Evolutionary conservation across 148 eudicot species (phyloP).

Genomic region (Rheum nobile): DNA sequence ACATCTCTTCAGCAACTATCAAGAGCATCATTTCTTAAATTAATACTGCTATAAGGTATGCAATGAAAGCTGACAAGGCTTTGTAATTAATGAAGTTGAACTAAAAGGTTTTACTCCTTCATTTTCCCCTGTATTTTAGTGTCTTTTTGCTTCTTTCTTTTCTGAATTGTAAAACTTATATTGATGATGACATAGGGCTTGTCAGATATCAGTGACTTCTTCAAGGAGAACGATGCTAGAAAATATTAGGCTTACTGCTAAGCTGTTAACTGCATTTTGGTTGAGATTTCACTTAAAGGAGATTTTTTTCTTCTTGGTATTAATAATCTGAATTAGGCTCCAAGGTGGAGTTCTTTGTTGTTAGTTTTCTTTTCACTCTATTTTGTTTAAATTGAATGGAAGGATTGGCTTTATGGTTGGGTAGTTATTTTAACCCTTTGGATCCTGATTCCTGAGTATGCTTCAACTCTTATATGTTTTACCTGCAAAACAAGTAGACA

Average conservation of each 20-base stretch:
- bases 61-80: neutral
- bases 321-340: neutral
- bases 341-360: neutral
- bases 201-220: neutral
- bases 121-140: neutral
- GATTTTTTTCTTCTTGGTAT: neutral
- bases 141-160: neutral
- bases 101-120: neutral
- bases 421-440: neutral
- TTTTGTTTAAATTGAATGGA: neutral
- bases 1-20: neutral
- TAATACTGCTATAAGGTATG: neutral
- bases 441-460: neutral
- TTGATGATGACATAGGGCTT: neutral
- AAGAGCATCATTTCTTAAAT: neutral
- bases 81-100: neutral
- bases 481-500: neutral
- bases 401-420: neutral
- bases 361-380: neutral
- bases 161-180: neutral
- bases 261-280: neutral
- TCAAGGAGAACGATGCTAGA: neutral
- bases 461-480: neutral
- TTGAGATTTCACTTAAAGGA: neutral
- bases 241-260: neutral